Conservation (phyloP, 495 filamentous ascomycete genomes). For the Jackrogersella multiformis region DNA sequence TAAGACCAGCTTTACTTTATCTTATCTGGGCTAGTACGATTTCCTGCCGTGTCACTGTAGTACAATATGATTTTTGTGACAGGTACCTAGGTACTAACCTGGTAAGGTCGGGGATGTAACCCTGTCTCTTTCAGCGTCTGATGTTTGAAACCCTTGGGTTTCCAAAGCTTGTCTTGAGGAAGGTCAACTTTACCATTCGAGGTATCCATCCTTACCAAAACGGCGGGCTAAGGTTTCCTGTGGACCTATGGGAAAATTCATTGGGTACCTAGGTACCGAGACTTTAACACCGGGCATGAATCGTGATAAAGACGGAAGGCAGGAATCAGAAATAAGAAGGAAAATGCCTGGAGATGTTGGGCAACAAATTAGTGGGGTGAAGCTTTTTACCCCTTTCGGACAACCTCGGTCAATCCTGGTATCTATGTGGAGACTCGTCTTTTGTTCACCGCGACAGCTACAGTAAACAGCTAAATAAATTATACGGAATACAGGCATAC, state of each 20-base stretch:
- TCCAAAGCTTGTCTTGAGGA: constrained; percentile 5
- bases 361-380: neutral
- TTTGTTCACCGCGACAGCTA: neutral
- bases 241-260: neutral
- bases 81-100: too few relatives aligned
- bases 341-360: constrained; percentile 1
- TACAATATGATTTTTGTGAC: neutral
- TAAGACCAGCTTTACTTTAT: too few relatives aligned
- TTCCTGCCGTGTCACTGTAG: neutral
- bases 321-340: too few relatives aligned
- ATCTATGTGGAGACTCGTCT: neutral
- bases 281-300: too few relatives aligned
- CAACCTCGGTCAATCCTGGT: constrained; percentile 26
- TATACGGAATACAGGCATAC: neutral
- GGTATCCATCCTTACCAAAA: neutral
- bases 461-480: neutral
- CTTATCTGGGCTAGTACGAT: too few relatives aligned
- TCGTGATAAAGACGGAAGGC: too few relatives aligned
- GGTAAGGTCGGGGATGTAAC: neutral
- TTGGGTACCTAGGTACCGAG: too few relatives aligned
- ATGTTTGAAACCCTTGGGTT: constrained; percentile 4
- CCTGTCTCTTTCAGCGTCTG: constrained; percentile 4
- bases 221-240: neutral
- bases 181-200: neutral
- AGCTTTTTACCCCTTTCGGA: constrained; percentile 25